Evolutionary conservation across 257 asterid species (phyloP).

Genomic region (Gentiana straminea): DNA sequence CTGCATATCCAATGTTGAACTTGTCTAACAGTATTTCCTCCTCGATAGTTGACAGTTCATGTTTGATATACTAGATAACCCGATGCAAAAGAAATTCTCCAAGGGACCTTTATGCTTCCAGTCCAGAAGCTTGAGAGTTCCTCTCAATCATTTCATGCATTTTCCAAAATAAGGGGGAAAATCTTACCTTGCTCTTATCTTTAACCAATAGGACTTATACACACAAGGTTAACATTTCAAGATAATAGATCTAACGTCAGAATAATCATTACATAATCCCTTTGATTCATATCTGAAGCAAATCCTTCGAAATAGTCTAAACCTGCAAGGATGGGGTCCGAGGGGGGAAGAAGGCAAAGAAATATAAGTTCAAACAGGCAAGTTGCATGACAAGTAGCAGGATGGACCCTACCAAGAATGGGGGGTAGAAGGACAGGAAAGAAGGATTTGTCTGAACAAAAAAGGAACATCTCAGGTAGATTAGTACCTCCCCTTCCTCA

Average conservation of each 20-base stretch:
- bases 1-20: constrained; percentile 12
- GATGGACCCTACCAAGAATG: too few species aligned
- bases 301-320: background rate
- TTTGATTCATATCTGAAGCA: background rate
- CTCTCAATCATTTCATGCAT: background rate
- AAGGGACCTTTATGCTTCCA: background rate
- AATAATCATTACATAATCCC: background rate
- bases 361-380: too few species aligned
- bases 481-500: too few species aligned
- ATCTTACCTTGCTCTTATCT: background rate
- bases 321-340: background rate
- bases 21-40: constrained; percentile 10
- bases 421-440: too few species aligned
- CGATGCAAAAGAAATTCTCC: background rate
- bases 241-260: background rate
- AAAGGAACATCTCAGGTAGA: too few species aligned
- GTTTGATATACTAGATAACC: constrained; percentile 1
- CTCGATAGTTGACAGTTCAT: background rate
- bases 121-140: background rate
- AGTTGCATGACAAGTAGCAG: too few species aligned
- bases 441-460: too few species aligned
- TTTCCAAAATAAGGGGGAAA: background rate
- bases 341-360: background rate
- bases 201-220: background rate
- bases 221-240: background rate